Evolutionary conservation across 257 asterid species (phyloP).

Genomic region (Solanum chmielewskii): DNA sequence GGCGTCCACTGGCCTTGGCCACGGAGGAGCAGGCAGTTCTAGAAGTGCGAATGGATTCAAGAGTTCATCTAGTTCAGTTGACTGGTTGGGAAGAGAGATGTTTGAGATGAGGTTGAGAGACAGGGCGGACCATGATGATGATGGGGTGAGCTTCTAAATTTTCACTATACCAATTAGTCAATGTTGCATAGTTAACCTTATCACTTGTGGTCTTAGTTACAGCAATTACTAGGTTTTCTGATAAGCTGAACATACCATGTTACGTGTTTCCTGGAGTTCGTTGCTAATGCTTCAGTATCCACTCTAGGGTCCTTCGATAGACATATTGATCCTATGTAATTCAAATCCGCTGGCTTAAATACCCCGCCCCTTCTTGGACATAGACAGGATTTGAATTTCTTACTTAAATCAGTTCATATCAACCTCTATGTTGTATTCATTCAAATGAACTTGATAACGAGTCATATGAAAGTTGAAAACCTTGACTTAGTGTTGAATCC

Average conservation of each 20-base stretch:
- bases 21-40: slow-evolving; percentile 41
- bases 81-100: slow-evolving; percentile 96
- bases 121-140: slow-evolving; percentile 67
- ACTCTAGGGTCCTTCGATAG: not conserved
- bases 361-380: not conserved
- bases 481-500: not conserved
- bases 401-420: not conserved
- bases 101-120: slow-evolving; percentile 85
- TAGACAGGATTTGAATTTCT: not conserved
- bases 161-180: not conserved
- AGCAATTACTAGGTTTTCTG: not conserved
- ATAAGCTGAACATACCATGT: not conserved
- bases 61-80: slow-evolving; percentile 90
- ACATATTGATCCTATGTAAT: not conserved
- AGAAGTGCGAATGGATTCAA: slow-evolving; percentile 35
- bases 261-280: not conserved
- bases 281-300: not conserved
- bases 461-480: not conserved
- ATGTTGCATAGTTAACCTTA: not conserved
- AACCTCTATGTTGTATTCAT: not conserved
- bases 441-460: not conserved
- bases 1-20: slow-evolving; percentile 36
- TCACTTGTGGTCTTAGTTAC: not conserved
- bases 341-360: not conserved
- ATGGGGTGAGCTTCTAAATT: slow-evolving; percentile 45